phyloP scores from a whole-genome alignment of 2,329 filamentous ascomycete genomes.

The Lachnellula subtilissima region DNA sequence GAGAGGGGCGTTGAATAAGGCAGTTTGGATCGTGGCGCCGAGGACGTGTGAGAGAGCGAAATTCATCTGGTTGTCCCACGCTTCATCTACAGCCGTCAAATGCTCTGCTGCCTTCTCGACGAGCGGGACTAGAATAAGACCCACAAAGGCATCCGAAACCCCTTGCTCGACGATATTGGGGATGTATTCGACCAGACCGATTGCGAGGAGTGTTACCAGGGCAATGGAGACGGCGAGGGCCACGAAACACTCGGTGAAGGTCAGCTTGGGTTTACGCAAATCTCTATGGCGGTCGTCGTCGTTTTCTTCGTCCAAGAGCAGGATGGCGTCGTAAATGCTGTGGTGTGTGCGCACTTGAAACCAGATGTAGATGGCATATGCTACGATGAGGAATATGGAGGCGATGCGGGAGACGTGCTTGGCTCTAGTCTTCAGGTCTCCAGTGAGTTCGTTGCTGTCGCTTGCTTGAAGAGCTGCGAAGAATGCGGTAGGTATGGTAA shows the following conservation, averaged over 20 bases:
- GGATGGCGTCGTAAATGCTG: conserved; percentile 69
- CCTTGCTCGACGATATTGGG: conserved; percentile 48
- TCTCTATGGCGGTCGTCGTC: conserved; percentile 56
- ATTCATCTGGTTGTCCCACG: conserved; percentile 69
- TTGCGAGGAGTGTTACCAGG: conserved; percentile 68
- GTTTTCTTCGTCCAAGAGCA: conserved; percentile 60
- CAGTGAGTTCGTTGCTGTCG: conserved; percentile 37
- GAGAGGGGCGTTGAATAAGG: conserved; percentile 67
- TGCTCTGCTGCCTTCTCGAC: conserved; percentile 76
- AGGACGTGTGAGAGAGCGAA: conserved; percentile 73
- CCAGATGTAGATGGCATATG: conserved; percentile 62
- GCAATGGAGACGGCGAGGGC: conserved; percentile 60
- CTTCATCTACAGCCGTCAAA: conserved; percentile 73
- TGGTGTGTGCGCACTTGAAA: conserved; percentile 78
- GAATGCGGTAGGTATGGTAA: conserved; percentile 44
- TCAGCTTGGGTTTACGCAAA: conserved; percentile 60
- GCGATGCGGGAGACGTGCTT: conserved; percentile 66
- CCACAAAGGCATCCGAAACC: conserved; percentile 68
- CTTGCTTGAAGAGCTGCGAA: conserved; percentile 40
- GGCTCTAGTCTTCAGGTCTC: conserved; percentile 46
- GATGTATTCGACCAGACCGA: conserved; percentile 70
- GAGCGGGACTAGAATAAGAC: conserved; percentile 71
- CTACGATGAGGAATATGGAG: conserved; percentile 64
- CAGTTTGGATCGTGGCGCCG: conserved; percentile 76
- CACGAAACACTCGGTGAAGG: conserved; percentile 66